Conservation (phyloP, 192 early-diverging fungal genomes). For the Backusella liffmaniae region DNA sequence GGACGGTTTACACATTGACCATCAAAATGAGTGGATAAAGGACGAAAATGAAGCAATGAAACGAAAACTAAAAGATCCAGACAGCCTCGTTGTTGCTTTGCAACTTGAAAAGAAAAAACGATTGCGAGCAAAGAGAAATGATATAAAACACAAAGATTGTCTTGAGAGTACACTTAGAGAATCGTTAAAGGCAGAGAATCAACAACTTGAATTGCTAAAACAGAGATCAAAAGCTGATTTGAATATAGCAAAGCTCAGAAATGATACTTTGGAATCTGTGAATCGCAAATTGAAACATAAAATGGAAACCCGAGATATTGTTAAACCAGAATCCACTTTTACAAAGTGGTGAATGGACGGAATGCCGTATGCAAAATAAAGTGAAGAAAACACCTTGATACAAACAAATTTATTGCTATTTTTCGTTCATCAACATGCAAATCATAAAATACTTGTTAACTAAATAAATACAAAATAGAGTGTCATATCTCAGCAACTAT, state of each 20-base stretch:
- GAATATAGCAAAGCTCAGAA: not conserved
- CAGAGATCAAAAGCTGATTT: not conserved
- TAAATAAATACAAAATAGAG: too few relatives aligned
- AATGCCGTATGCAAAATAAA: not conserved
- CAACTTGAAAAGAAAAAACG: not conserved
- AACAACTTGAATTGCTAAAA: not conserved
- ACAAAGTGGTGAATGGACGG: too few relatives aligned
- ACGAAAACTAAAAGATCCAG: not conserved
- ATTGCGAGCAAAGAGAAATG: not conserved
- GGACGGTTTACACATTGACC: not conserved
- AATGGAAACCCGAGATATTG: not conserved
- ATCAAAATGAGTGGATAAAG: not conserved
- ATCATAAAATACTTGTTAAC: too few relatives aligned
- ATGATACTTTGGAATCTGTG: not conserved
- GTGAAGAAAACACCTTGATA: too few relatives aligned
- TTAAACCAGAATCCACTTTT: too few relatives aligned
- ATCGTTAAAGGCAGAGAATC: not conserved
- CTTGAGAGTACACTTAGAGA: not conserved
- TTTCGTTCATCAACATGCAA: too few relatives aligned
- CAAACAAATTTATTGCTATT: too few relatives aligned
- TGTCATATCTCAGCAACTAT: too few relatives aligned
- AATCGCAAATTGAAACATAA: not conserved
- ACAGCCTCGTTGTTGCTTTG: not conserved
- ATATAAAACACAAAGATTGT: not conserved
- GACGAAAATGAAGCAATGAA: not conserved